Base-by-base conservation (phyloP, 73 alveolate genomes). In the Paramecium primaurelia region DNA sequence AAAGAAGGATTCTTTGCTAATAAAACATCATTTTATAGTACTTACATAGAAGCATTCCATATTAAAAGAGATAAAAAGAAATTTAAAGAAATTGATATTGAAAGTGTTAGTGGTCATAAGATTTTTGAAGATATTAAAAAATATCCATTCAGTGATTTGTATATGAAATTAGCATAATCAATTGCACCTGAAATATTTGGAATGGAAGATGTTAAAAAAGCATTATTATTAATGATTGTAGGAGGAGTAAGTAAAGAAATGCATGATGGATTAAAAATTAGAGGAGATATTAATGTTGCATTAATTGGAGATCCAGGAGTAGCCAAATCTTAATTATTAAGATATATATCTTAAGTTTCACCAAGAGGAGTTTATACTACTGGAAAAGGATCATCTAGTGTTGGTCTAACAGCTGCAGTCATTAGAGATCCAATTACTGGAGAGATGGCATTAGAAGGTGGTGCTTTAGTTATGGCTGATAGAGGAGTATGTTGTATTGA, bases 281-380 rank as follows among this genome's bases (percentile, higher is more conserved):
- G 99, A 89, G 99, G 99, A 30, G 99, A 97, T 93, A 92, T 98
- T 71, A 98, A 98, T 88, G 96, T 98, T 28, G 93, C 98, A 80
- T 92, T 98, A 86, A 98, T 98, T 98, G 99, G 99, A 86, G 99
- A 98, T 86, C 99, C 99, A 10, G 99, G 97, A 8, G 98, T 98
- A 11, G 99, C 99, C 30, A 98, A 98, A 96, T 92, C 98, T 28
- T 98, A 98, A 94, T 93, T 98, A 64, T 94, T 98, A 86, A 98
- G 97, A 96, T 98, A 98, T 93, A 97, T 96, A 47, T 87, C 98
- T 36, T 86, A 94, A 59, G 93, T 98, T 9, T 96, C 99, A 11
- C 99, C 99, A 37, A 95, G 99, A 93, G 99, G 99, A 37, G 97
- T 98, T 49, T 98, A 98, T 95, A 98, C 99, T 54, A 97, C 99